phyloP scores from a whole-genome alignment of 768 basidiomycete species.

The Kwoniella bestiolae region DNA sequence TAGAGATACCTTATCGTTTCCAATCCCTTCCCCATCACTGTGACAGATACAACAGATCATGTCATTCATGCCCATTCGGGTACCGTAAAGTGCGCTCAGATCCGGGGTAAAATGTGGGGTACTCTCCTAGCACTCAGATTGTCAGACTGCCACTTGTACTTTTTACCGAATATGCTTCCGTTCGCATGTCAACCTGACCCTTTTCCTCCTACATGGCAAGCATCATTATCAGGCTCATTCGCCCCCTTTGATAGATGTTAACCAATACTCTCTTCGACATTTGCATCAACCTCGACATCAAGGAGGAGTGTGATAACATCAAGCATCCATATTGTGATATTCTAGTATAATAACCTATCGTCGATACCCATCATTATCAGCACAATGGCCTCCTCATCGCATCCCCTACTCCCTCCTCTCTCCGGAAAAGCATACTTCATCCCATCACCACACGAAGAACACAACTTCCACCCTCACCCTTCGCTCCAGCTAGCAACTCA shows the following conservation, averaged over 20 bases:
- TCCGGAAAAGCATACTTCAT: slow-evolving; percentile 41
- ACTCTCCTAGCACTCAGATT: too few species aligned
- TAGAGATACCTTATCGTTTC: slow-evolving; percentile 4
- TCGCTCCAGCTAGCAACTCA: slow-evolving; percentile 48
- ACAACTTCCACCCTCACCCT: slow-evolving; percentile 49
- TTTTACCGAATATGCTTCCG: slow-evolving; percentile 14
- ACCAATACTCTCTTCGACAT: slow-evolving; percentile 25
- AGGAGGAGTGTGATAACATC: not conserved
- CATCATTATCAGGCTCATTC: slow-evolving; percentile 8
- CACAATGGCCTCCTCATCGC: slow-evolving; percentile 33
- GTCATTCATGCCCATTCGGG: slow-evolving; percentile 2
- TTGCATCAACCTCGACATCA: slow-evolving; percentile 8
- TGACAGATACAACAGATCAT: not conserved
- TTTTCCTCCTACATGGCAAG: too few species aligned
- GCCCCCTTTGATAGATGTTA: not conserved
- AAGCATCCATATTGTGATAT: not conserved
- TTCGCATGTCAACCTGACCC: not conserved
- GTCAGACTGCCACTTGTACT: slow-evolving; percentile 1
- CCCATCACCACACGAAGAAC: slow-evolving; percentile 44
- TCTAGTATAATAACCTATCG: not conserved
- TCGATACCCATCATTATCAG: not conserved
- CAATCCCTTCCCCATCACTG: not conserved
- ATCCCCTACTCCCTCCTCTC: slow-evolving; percentile 48
- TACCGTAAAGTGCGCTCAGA: not conserved
- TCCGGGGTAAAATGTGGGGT: slow-evolving; percentile 3